These are phyloP conservation scores for Xylaria polymorpha DNA, from an alignment of 2,329 filamentous ascomycete genomes.

Conservation along the genomic window DNA sequence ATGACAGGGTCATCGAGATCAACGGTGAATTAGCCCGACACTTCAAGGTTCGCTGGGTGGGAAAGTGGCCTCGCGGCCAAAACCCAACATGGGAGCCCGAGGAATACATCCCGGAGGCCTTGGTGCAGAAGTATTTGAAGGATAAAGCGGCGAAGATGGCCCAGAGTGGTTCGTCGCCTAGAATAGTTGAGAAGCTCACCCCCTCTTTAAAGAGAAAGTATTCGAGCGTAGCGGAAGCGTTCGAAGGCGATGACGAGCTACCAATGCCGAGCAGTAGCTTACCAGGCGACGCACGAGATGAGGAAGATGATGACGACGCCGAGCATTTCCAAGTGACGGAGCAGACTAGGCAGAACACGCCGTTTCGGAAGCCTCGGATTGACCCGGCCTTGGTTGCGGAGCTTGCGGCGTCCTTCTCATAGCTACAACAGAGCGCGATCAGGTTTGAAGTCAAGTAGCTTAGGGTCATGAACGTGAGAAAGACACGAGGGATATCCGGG, in stretches of 20 bases:
- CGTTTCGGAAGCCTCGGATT: conserved; percentile 8
- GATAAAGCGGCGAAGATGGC: conserved; percentile 44
- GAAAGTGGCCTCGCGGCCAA: conserved; percentile 66
- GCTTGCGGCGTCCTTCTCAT: conserved; percentile 16
- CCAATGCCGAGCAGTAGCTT: not conserved
- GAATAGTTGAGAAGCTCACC: not conserved
- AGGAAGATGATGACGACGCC: conserved; percentile 23
- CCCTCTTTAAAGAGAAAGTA: conserved; percentile 46
- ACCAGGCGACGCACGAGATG: conserved; percentile 1
- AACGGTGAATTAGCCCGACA: conserved; percentile 54
- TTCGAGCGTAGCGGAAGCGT: conserved; percentile 52
- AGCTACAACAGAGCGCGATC: not conserved
- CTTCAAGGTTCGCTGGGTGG: conserved; percentile 67
- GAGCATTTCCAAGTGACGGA: conserved; percentile 42
- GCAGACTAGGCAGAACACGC: conserved; percentile 19
- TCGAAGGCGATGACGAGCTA: conserved; percentile 44
- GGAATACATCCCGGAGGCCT: conserved; percentile 57
- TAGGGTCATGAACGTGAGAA: not conserved
- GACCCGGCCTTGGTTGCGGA: conserved; percentile 24
- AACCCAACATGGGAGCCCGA: conserved; percentile 70
- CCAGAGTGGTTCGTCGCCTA: not conserved
- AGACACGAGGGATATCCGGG: not conserved
- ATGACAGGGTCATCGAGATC: conserved; percentile 54
- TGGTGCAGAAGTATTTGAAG: conserved; percentile 58
- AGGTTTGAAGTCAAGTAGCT: not conserved